Conservation (phyloP, 139 green algal species). For the Raphidocelis subcapitata region DNA sequence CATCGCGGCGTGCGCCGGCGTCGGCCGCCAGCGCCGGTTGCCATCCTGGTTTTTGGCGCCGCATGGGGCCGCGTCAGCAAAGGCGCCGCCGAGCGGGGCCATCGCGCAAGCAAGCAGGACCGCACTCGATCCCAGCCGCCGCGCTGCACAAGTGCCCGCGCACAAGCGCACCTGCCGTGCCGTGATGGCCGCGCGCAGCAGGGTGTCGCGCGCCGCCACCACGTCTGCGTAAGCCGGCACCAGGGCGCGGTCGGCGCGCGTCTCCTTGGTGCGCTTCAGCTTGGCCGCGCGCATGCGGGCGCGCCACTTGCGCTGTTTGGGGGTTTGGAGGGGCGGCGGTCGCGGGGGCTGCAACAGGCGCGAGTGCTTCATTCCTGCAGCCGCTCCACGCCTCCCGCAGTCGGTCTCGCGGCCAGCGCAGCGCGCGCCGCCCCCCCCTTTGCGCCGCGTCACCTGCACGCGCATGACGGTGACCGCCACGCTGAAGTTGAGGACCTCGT, state of each 20-base stretch:
- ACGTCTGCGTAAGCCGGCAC: slow-evolving; percentile 19
- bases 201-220: not conserved
- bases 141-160: not conserved
- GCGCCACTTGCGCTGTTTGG: slow-evolving; percentile 64
- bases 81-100: not conserved
- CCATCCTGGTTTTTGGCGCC: no score
- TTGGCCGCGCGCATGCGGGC: slow-evolving; percentile 53
- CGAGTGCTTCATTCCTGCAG: no score
- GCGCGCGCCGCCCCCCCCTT: no score
- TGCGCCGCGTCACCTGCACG: slow-evolving; percentile 40
- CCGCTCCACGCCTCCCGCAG: no score
- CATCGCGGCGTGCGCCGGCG: slow-evolving; percentile 7
- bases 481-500: slow-evolving; percentile 72
- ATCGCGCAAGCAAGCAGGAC: not conserved
- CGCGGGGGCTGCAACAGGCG: not conserved
- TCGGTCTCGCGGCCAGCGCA: no score
- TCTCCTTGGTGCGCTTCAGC: slow-evolving; percentile 39
- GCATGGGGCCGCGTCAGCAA: no score
- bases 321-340: slow-evolving; percentile 7
- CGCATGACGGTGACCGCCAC: slow-evolving; percentile 66
- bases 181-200: slow-evolving; percentile 2
- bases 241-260: slow-evolving; percentile 24
- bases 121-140: not conserved
- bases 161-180: slow-evolving; percentile 2
- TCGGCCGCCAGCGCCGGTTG: slow-evolving; percentile 20